Evolutionary conservation across 2,329 filamentous ascomycete species (phyloP).

Genomic region (Ambrosiella cleistominuta): DNA sequence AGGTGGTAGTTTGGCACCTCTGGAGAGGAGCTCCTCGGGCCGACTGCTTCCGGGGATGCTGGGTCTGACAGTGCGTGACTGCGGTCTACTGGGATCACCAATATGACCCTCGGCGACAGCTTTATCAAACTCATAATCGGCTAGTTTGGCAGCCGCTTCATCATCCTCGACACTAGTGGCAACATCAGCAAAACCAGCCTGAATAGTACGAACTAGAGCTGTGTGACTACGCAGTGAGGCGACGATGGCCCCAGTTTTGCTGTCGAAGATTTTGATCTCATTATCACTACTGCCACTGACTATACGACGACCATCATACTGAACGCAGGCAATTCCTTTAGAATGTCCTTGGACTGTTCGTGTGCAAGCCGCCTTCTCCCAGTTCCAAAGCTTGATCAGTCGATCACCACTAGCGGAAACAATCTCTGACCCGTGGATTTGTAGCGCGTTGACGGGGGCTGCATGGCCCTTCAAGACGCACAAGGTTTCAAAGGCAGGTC

Average conservation of each 20-base stretch:
- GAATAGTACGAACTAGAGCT: slow-evolving; percentile 79
- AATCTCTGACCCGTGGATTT: slow-evolving; percentile 69
- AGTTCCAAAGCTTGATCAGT: slow-evolving; percentile 87
- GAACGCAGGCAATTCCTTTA: slow-evolving; percentile 94
- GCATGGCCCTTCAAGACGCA: slow-evolving; percentile 67
- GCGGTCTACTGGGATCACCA: slow-evolving; percentile 17
- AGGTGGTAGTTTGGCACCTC: slow-evolving; percentile 74
- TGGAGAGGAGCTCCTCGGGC: slow-evolving; percentile 59
- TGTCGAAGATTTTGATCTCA: slow-evolving; percentile 88
- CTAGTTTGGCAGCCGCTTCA: slow-evolving; percentile 49
- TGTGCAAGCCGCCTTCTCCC: slow-evolving; percentile 57
- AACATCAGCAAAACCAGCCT: slow-evolving; percentile 82
- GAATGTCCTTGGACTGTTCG: slow-evolving; percentile 71
- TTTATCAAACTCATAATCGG: slow-evolving; percentile 57
- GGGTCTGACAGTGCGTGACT: slow-evolving; percentile 22
- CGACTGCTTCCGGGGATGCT: slow-evolving; percentile 56
- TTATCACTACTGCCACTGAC: slow-evolving; percentile 94
- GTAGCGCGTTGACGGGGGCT: slow-evolving; percentile 90
- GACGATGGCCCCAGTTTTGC: slow-evolving; percentile 69
- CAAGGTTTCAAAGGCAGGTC: slow-evolving; percentile 56
- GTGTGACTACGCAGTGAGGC: slow-evolving; percentile 69
- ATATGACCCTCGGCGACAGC: slow-evolving; percentile 35
- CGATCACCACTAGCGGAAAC: slow-evolving; percentile 92
- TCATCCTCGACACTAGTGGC: slow-evolving; percentile 65
- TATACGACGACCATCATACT: slow-evolving; percentile 84